Percentiles rank a stretch among this genome's conserved stretches.
phyloP scores from a whole-genome alignment of 2,329 filamentous ascomycete species.

The Cordyceps farinosa region DNA sequence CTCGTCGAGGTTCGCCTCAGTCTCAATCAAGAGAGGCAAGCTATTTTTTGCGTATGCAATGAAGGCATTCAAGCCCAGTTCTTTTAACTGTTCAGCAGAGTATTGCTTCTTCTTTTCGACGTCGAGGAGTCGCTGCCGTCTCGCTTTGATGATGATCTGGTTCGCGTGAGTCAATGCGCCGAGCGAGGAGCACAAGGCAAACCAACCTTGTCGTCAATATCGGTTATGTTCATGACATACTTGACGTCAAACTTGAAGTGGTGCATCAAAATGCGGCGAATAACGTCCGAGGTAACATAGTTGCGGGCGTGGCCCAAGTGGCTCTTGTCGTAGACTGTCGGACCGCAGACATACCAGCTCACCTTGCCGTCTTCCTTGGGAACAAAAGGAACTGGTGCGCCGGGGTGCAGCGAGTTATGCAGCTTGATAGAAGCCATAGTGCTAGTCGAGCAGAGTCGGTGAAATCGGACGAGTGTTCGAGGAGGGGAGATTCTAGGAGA shows the following conservation, averaged over 20 bases:
- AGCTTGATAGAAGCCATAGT: constrained; percentile 62
- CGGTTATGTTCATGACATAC: constrained; percentile 93
- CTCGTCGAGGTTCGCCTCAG: constrained; percentile 42
- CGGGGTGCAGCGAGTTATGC: constrained; percentile 73
- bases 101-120: constrained; percentile 69
- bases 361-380: constrained; percentile 69
- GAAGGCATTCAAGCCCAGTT: constrained; percentile 52
- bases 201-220: constrained; percentile 69
- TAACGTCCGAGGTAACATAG: constrained; percentile 87
- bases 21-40: constrained; percentile 48
- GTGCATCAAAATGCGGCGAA: constrained; percentile 75
- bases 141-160: constrained; percentile 58
- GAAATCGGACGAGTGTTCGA: constrained; percentile 27
- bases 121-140: constrained; percentile 77
- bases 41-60: constrained; percentile 53
- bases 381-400: constrained; percentile 69
- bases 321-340: constrained; percentile 78
- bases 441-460: constrained; percentile 34
- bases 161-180: constrained; percentile 2
- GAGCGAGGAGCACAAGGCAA: neutral
- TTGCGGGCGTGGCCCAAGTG: constrained; percentile 83
- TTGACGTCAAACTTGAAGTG: constrained; percentile 80
- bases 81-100: constrained; percentile 42
- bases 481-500: constrained; percentile 28
- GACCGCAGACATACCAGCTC: constrained; percentile 86